Evolutionary conservation across 805 yeast species (phyloP), one percentile per base, ranked within the genome.

Genomic region (Spathaspora sp.): DNA sequence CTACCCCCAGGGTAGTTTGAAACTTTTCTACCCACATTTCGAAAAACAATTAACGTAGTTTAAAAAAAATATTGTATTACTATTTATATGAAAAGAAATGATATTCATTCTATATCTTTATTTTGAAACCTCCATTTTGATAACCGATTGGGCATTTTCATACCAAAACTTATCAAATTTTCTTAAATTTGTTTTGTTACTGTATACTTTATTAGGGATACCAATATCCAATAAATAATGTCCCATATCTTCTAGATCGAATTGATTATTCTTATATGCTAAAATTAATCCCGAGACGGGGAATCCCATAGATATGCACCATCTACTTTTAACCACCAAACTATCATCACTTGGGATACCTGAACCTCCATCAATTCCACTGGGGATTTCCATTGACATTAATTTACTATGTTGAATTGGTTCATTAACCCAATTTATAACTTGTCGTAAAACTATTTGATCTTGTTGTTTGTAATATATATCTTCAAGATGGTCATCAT

Each of bases 361-460:
- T 0, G 96, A 81, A 4, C 94, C 89, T 7, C 91, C 85, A 61
- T 89, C 96, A 42, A 86, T 72, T 4, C 97, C 97, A 0, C 91
- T 80, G 4, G 96, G 92, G 26, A 88, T 79, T 61, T 90, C 96
- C 26, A 91, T 63, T 0, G 96, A 87, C 69, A 88, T 60, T 9
- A 79, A 70, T 39, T 78, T 76, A 5, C 77, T 66, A 48, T 62
- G 63, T 49, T 68, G 72, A 12, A 64, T 62, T 7, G 75, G 71
- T 31, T 64, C 65, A 57, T 88, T 87, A 52, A 86, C 79, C 96
- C 97, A 91, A 4, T 69, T 65, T 23, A 89, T 79, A 17, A 89
- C 65, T 32, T 72, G 68, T 28, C 64, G 62, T 9, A 80, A 73
- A 19, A 60, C 59, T 20, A 67, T 59, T 18, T 75, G 56, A 48